Evolutionary conservation across 192 early-diverging fungal species (phyloP).

Genomic region (Geosiphon pyriformis): DNA sequence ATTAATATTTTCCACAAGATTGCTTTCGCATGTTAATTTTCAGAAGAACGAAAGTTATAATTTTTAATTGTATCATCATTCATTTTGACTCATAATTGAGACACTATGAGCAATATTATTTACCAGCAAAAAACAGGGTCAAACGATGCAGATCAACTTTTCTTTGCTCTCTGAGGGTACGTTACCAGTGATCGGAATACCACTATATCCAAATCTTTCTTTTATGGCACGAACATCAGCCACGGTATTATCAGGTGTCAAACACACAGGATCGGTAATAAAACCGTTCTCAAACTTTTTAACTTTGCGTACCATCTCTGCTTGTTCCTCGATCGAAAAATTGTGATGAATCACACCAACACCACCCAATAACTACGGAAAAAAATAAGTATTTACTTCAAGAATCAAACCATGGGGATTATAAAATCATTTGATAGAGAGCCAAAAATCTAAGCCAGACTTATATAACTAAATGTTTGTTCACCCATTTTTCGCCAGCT

Average conservation of each 20-base stretch:
- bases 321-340: slow-evolving; percentile 92
- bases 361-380: slow-evolving; percentile 69
- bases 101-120: background rate
- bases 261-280: slow-evolving; percentile 88
- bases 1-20: slow-evolving; percentile 29
- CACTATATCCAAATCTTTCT: slow-evolving; percentile 83
- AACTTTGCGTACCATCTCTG: slow-evolving; percentile 96
- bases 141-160: slow-evolving; percentile 1
- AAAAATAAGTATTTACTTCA: too few species aligned
- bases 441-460: slow-evolving; percentile 4
- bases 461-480: too few species aligned
- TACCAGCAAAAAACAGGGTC: slow-evolving; percentile 1
- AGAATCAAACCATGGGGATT: slow-evolving; percentile 7
- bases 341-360: slow-evolving; percentile 98
- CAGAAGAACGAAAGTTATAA: slow-evolving; percentile 44
- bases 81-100: background rate
- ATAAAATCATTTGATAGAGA: slow-evolving; percentile 16
- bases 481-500: too few species aligned
- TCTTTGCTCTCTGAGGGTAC: slow-evolving; percentile 2
- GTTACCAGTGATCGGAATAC: slow-evolving; percentile 90
- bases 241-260: slow-evolving; percentile 79
- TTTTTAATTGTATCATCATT: slow-evolving; percentile 4
- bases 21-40: slow-evolving; percentile 26
- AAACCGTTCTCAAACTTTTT: slow-evolving; percentile 99
- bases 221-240: slow-evolving; percentile 85